Evolutionary conservation across 352 stramenopile genomes (phyloP), one percentile per base, ranked within the genome.

Genomic region (Globisporangium perplexum): DNA sequence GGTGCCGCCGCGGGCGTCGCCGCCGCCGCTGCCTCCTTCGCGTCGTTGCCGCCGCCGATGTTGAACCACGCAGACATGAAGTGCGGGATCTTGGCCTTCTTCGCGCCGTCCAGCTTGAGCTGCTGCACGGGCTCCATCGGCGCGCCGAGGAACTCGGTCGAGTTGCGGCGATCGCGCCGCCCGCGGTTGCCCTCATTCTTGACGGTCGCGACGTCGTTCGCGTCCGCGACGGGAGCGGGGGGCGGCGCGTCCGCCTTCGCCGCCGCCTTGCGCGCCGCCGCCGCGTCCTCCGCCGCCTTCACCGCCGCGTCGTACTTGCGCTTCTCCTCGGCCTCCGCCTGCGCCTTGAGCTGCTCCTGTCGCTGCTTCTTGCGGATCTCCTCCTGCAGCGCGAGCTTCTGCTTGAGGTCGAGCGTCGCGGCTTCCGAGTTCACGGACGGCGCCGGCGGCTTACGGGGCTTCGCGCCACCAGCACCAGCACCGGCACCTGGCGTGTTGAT

Each of bases 61-160:
- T 87, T 83, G 47, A 87, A 87, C 76, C 76, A 87, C 6, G 71
- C 73, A 10, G 76, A 87, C 38, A 86, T 50, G 53, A 89, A 89
- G 54, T 80, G 66, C 35, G 75, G 75, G 49, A 89, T 89, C 61
- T 88, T 86, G 52, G 79, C 79, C 54, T 86, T 87, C 49, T 81
- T 81, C 5, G 76, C 79, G 0, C 72, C 76, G 41, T 86, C 79
- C 30, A 90, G 64, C 38, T 79, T 79, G 7, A 87, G 63, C 44
- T 87, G 76, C 60, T 81, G 66, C 36, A 83, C 70, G 5, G 76
- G 73, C 41, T 87, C 70, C 47, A 76, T 75, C 0, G 69, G 59
- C 12, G 71, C 57, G 28, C 71, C 73, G 2, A 83, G 26, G 53
- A 79, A 81, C 58, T 83, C 71, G 14, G 73, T 75, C 33, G 72